Evolutionary conservation across 1,284 basidiomycete genomes (phyloP).

Genomic region (Sanguinoderma infundibulare): DNA sequence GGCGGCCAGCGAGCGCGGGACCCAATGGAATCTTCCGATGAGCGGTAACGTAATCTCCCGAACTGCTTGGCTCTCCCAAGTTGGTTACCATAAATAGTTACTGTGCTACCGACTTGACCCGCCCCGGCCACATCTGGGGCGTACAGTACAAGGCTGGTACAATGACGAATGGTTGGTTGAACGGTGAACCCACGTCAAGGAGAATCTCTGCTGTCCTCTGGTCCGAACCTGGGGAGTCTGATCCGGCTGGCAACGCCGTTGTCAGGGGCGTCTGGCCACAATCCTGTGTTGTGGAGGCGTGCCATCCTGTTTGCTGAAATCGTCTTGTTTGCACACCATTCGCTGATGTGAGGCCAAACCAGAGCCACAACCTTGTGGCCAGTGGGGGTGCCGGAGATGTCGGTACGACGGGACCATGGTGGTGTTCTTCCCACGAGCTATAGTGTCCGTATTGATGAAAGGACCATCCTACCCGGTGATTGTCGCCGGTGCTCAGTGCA

Average conservation of each 20-base stretch:
- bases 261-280: no score
- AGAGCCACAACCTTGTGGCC: background rate
- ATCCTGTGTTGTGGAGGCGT: no score
- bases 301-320: no score
- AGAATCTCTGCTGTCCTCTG: background rate
- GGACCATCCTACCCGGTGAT: background rate
- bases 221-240: background rate
- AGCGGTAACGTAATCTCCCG: constrained; percentile 5
- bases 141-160: background rate
- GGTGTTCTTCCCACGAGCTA: background rate
- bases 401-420: background rate
- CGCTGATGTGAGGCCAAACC: background rate
- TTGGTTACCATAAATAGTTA: constrained; percentile 19
- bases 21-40: background rate
- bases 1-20: background rate
- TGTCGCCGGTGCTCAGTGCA: no score
- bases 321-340: background rate
- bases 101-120: background rate
- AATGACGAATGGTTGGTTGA: no score
- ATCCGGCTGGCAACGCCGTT: no score
- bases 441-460: background rate
- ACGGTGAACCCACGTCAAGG: background rate
- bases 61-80: constrained; percentile 13
- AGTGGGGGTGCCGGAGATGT: background rate
- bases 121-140: background rate